Percentiles rank a stretch among this genome's conserved stretches.
phyloP scores from a whole-genome alignment of 805 yeast genomes.

The Vanderwaltozyma verrucispora region DNA sequence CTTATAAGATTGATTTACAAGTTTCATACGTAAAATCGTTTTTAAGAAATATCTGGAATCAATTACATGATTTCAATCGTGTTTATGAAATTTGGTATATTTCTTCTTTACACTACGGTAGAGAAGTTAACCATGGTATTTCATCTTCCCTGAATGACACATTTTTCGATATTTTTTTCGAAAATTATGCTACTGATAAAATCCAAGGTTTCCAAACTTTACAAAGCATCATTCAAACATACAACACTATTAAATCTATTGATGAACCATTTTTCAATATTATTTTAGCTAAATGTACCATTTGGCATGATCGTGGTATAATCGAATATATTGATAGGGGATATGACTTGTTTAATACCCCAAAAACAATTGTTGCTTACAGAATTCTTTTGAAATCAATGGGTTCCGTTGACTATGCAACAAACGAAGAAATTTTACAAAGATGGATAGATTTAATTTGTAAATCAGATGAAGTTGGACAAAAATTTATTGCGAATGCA shows the following conservation, averaged over 20 bases:
- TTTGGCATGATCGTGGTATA: constrained; percentile 52
- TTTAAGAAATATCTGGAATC: constrained; percentile 45
- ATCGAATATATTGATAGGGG: constrained; percentile 48
- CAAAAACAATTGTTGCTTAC: constrained; percentile 53
- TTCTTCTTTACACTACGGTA: constrained; percentile 42
- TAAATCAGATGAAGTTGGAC: constrained; percentile 40
- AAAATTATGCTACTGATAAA: constrained; percentile 35
- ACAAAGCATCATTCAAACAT: constrained; percentile 40
- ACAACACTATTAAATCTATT: constrained; percentile 42
- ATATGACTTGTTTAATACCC: constrained; percentile 42
- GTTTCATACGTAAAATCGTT: constrained; percentile 57
- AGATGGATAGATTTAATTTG: constrained; percentile 42
- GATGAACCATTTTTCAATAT: constrained; percentile 74
- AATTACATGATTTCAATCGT: constrained; percentile 42
- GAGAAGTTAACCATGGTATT: constrained; percentile 48
- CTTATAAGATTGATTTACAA: constrained; percentile 56
- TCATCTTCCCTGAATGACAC: constrained; percentile 58
- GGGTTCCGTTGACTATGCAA: constrained; percentile 43
- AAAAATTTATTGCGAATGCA: constrained; percentile 58
- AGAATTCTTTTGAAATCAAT: constrained; percentile 59
- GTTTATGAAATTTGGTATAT: constrained; percentile 49
- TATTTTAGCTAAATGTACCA: constrained; percentile 46
- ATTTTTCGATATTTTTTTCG: constrained; percentile 55
- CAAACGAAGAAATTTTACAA: constrained; percentile 40
- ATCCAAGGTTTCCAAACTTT: constrained; percentile 44